Base-by-base conservation (phyloP, 2,329 filamentous ascomycete species). In the Colletotrichum zoysiae region DNA sequence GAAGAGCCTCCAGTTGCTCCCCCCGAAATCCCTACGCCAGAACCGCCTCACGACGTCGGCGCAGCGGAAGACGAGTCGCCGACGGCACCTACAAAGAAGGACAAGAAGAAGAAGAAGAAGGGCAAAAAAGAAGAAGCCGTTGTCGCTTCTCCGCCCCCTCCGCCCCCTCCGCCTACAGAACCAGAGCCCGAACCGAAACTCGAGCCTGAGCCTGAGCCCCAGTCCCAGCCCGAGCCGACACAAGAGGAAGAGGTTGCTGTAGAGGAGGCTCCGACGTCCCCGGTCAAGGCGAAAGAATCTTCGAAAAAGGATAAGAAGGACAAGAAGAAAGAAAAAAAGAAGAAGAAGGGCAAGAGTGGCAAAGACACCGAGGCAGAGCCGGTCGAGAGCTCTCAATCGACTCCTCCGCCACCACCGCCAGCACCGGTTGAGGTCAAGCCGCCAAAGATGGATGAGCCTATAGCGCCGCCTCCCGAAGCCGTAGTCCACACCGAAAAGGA, bases 101-200 rank as follows among this genome's bases (percentile, higher is more conserved):
- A 73, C 51, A 68, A 71, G 57, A 74, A 74, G 61, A 73, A 73
- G 51, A 73, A 73, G 38, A 64, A 60, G 60, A 74, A 70, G 65
- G 16, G 42, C 33, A 59, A 61, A 18, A 65, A 69, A 51, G 71
- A 63, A n/a, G 69, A 69, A 35, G 14, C 7, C 23, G 46, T 20
- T 26, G 20, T 30, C 11, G 38, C 53, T 20, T 57, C 57, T 26
- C 26, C 58, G 3, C 20, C 65, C 11, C 58, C 69, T 20, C 65
- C 65, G 3, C 53, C 65, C 9, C 65, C 58, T 5, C 56, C 50
- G 30, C 64, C 57, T 5, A 51, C n/a, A 42, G 66, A 67, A 55
- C 50, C 48, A 20, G 65, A 64, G 35, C 30, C 40, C 5, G 60
- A 62, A 56, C 48, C 58, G 26, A 48, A 63, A 48, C 58, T 38